phyloP scores from a whole-genome alignment of 2,329 filamentous ascomycete genomes.

The Spiromastix sp. region DNA sequence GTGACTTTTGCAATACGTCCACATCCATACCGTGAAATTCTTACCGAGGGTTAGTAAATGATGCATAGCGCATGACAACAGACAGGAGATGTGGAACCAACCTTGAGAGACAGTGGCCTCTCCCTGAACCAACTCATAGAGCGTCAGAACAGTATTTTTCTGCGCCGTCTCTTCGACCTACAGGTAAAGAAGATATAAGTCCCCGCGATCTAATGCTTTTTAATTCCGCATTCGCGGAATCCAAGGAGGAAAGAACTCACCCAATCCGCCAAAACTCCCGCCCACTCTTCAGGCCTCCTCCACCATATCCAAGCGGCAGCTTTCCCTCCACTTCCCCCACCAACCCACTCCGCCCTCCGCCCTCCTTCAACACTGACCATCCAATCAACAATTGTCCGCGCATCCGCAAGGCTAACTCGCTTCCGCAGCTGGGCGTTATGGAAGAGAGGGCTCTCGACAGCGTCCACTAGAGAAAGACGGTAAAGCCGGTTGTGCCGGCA shows the following conservation, averaged over 20 bases:
- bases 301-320: slow-evolving; percentile 69
- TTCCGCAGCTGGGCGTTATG: slow-evolving; percentile 35
- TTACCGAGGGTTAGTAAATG: slow-evolving; percentile 23
- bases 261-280: slow-evolving; percentile 64
- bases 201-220: neutral
- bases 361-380: slow-evolving; percentile 45
- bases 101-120: slow-evolving; percentile 63
- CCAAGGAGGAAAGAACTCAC: slow-evolving; percentile 22
- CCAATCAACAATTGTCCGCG: slow-evolving; percentile 44
- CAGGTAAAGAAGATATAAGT: slow-evolving; percentile 1
- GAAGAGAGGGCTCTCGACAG: slow-evolving; percentile 50
- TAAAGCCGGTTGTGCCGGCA: slow-evolving; percentile 68
- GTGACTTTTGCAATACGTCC: slow-evolving; percentile 66
- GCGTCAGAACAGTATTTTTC: slow-evolving; percentile 76
- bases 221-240: neutral
- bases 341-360: slow-evolving; percentile 50
- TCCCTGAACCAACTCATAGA: slow-evolving; percentile 87
- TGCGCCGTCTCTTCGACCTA: slow-evolving; percentile 72
- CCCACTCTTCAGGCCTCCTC: slow-evolving; percentile 86
- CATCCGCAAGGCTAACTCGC: slow-evolving; percentile 42
- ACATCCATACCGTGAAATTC: slow-evolving; percentile 85
- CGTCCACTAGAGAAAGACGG: slow-evolving; percentile 57
- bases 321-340: slow-evolving; percentile 31
- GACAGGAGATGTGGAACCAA: slow-evolving; percentile 28
- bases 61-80: neutral